Evolutionary conservation across 495 filamentous ascomycete genomes (phyloP).

Genomic region (Lentithecium fluviatile): DNA sequence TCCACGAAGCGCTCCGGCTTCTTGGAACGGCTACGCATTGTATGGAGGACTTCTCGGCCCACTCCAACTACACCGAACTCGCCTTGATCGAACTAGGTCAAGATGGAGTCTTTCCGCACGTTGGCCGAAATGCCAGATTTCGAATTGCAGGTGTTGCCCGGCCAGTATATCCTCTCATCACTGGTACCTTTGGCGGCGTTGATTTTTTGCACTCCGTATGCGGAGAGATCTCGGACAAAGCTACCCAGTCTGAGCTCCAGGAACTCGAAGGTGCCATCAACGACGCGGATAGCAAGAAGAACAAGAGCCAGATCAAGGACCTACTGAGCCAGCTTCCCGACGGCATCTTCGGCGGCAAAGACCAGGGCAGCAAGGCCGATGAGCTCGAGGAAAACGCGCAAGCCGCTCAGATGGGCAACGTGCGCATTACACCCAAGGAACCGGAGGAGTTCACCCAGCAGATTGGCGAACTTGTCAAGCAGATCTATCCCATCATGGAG

Average conservation of each 20-base stretch:
- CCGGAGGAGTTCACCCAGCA: conserved; percentile 73
- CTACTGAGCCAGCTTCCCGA: conserved; percentile 75
- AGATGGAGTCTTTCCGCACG: conserved; percentile 72
- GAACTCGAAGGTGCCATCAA: conserved; percentile 74
- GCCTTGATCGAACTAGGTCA: conserved; percentile 83
- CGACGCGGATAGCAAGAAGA: conserved; percentile 52
- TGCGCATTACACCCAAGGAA: conserved; percentile 65
- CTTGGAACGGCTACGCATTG: conserved; percentile 86
- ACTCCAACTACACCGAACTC: conserved; percentile 87
- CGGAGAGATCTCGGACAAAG: conserved; percentile 84
- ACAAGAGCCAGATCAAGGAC: conserved; percentile 67
- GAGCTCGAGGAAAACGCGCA: conserved; percentile 50
- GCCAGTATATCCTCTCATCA: conserved; percentile 74
- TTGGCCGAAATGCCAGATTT: conserved; percentile 67
- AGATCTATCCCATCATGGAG: conserved; percentile 81
- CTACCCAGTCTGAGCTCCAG: conserved; percentile 80
- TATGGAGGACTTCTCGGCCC: conserved; percentile 88
- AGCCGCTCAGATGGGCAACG: conserved; percentile 63
- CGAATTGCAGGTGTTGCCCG: conserved; percentile 61
- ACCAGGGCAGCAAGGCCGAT: conserved; percentile 67
- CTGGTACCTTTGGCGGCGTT: conserved; percentile 81
- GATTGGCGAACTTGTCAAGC: conserved; percentile 62
- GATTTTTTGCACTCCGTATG: conserved; percentile 85
- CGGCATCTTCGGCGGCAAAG: conserved; percentile 68
- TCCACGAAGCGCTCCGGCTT: conserved; percentile 80